Conservation (phyloP, 768 basidiomycete species). For the Crepidotus variabilis region DNA sequence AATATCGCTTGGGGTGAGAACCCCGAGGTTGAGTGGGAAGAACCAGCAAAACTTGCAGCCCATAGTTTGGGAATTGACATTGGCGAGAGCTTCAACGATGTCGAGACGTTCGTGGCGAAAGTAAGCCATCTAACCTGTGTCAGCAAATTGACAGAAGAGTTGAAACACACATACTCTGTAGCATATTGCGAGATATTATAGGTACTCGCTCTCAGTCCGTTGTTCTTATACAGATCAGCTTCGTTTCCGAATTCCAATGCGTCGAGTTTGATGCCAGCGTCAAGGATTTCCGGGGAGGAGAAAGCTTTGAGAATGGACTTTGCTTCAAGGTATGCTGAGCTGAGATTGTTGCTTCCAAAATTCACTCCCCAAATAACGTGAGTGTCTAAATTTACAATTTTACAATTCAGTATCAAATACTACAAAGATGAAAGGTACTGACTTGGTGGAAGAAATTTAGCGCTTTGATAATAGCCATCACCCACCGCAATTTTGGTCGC, state of each 20-base stretch:
- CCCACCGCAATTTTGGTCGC: conserved; percentile 59
- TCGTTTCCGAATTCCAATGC: conserved; percentile 65
- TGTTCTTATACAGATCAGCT: conserved; percentile 49
- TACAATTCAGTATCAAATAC: background rate
- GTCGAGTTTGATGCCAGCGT: conserved; percentile 44
- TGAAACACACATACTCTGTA: conserved; percentile 37
- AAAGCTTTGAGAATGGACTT: conserved; percentile 48
- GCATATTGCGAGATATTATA: conserved; percentile 43
- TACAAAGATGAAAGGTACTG: conserved; percentile 10
- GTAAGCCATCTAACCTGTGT: conserved; percentile 40
- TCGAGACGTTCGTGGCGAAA: conserved; percentile 47
- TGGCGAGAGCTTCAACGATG: conserved; percentile 31
- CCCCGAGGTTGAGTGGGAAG: conserved; percentile 39
- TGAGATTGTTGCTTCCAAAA: conserved; percentile 50
- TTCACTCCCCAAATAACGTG: conserved; percentile 68
- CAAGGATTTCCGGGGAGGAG: conserved; percentile 30
- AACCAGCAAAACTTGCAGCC: conserved; percentile 46
- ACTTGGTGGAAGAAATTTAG: conserved; percentile 50
- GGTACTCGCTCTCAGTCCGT: conserved; percentile 33
- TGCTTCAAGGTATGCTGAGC: conserved; percentile 44
- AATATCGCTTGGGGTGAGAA: conserved; percentile 66
- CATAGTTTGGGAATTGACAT: conserved; percentile 41
- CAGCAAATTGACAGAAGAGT: background rate
- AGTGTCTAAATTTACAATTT: conserved; percentile 35
- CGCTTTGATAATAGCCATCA: conserved; percentile 49